Percentiles rank a stretch among this genome's conserved stretches.
phyloP scores from a whole-genome alignment of 257 asterid genomes.

The Capsicum baccatum region DNA sequence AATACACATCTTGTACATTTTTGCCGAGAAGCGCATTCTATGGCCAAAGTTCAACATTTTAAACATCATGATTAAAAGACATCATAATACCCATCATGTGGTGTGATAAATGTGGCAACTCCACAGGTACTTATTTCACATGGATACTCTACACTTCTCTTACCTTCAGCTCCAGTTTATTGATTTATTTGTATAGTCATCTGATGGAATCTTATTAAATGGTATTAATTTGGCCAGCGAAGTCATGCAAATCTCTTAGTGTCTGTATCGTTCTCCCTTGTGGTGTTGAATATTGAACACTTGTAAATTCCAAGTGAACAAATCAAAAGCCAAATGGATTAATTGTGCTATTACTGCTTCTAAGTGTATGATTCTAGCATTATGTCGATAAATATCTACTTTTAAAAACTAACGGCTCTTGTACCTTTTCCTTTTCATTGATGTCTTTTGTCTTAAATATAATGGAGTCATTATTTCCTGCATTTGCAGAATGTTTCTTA shows the following conservation, averaged over 20 bases:
- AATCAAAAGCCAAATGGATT: background rate
- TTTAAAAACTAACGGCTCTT: background rate
- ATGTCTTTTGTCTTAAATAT: conserved; percentile 2
- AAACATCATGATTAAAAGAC: too few relatives aligned
- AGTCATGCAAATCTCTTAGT: background rate
- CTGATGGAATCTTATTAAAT: background rate
- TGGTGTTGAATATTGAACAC: conserved; percentile 9
- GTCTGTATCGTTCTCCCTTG: background rate
- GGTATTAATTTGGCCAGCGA: background rate
- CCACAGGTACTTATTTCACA: conserved; percentile 30
- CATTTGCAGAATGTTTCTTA: background rate
- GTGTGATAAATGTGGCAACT: background rate
- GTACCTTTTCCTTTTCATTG: background rate
- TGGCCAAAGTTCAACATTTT: too few relatives aligned
- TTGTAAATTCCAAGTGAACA: conserved; percentile 1
- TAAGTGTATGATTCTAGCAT: background rate
- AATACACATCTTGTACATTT: too few relatives aligned
- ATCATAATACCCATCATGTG: too few relatives aligned
- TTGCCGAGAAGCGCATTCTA: too few relatives aligned
- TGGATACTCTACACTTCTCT: conserved; percentile 4
- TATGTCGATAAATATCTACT: conserved; percentile 1
- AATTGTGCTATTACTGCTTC: background rate
- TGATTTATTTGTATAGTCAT: background rate
- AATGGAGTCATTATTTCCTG: conserved; percentile 8
- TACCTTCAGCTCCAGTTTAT: background rate